A percentile compares a stretch with the other conserved stretches of the same genome.
phyloP scores from a whole-genome alignment of 768 basidiomycete genomes.

The Russula virescens region DNA sequence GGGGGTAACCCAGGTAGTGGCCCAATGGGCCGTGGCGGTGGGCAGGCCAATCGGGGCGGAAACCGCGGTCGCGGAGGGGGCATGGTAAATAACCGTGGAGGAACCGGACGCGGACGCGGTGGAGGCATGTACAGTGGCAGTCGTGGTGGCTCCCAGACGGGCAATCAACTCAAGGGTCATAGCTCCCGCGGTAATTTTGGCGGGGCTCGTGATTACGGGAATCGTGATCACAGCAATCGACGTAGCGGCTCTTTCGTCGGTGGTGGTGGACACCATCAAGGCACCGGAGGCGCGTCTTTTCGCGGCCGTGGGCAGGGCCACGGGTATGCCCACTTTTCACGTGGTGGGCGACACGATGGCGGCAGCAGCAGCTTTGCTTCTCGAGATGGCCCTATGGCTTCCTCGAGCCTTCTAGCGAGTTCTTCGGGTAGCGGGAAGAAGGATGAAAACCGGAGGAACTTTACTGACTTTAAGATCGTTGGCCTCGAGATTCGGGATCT shows the following conservation, averaged over 20 bases:
- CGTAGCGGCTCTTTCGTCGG: constrained; percentile 59
- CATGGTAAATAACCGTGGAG: constrained; percentile 40
- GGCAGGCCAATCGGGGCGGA: constrained; percentile 39
- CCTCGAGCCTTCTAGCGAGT: constrained; percentile 23
- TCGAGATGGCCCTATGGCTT: constrained; percentile 41
- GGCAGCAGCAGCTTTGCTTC: constrained; percentile 32
- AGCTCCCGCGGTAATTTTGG: constrained; percentile 61
- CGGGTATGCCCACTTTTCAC: constrained; percentile 29
- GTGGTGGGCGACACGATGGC: constrained; percentile 38
- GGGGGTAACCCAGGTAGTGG: constrained; percentile 37
- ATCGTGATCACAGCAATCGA: constrained; percentile 55
- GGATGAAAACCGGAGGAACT: constrained; percentile 83
- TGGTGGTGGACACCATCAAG: constrained; percentile 34
- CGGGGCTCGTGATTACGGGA: constrained; percentile 52
- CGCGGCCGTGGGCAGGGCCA: constrained; percentile 62
- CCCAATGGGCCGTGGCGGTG: constrained; percentile 38
- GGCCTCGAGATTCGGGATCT: constrained; percentile 81
- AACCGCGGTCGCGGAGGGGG: constrained; percentile 45
- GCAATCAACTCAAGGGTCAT: constrained; percentile 50
- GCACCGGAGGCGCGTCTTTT: constrained; percentile 31
- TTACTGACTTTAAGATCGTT: constrained; percentile 97
- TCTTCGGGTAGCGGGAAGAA: constrained; percentile 54
- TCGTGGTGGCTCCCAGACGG: constrained; percentile 41
- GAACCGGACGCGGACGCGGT: constrained; percentile 33
- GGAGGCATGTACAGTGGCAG: constrained; percentile 38